Percentiles rank a stretch among this genome's conserved stretches.
phyloP scores from a whole-genome alignment of 345 rosid species.

The Pugionium cornutum region DNA sequence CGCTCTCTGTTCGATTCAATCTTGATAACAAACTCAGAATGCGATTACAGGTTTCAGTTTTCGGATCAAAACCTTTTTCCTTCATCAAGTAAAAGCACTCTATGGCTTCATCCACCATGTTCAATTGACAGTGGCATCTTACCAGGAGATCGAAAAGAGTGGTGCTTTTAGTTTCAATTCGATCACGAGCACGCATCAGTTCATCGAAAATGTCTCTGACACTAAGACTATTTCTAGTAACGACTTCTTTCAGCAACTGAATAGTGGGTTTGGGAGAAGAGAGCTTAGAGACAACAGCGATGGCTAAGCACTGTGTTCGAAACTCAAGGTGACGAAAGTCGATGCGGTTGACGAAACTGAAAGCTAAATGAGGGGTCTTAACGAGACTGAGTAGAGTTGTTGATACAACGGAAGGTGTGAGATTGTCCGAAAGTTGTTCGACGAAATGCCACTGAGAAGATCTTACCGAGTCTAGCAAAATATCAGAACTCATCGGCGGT shows the following conservation, averaged over 20 bases:
- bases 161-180: slow-evolving; percentile 50
- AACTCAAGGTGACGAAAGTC: slow-evolving; percentile 48
- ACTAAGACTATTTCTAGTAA: slow-evolving; percentile 30
- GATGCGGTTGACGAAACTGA: slow-evolving; percentile 49
- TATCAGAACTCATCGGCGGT: slow-evolving; percentile 16
- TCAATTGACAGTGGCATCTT: slow-evolving; percentile 65
- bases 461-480: slow-evolving; percentile 34
- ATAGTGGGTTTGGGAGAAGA: slow-evolving; percentile 59
- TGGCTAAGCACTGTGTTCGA: slow-evolving; percentile 60
- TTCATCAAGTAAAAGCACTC: slow-evolving; percentile 69
- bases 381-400: slow-evolving; percentile 50
- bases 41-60: slow-evolving; percentile 67
- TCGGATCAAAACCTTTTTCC: slow-evolving; percentile 64
- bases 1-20: slow-evolving; percentile 55
- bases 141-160: slow-evolving; percentile 60
- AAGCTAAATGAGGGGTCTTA: slow-evolving; percentile 62
- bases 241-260: slow-evolving; percentile 52
- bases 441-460: slow-evolving; percentile 82
- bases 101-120: slow-evolving; percentile 59
- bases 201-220: slow-evolving; percentile 53
- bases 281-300: slow-evolving; percentile 55
- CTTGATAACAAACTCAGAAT: slow-evolving; percentile 63
- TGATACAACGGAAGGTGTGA: slow-evolving; percentile 51
- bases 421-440: slow-evolving; percentile 52
- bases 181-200: slow-evolving; percentile 48